Evolutionary conservation across 2,329 filamentous ascomycete genomes (phyloP).

Genomic region (Pseudogymnoascus verrucosus): DNA sequence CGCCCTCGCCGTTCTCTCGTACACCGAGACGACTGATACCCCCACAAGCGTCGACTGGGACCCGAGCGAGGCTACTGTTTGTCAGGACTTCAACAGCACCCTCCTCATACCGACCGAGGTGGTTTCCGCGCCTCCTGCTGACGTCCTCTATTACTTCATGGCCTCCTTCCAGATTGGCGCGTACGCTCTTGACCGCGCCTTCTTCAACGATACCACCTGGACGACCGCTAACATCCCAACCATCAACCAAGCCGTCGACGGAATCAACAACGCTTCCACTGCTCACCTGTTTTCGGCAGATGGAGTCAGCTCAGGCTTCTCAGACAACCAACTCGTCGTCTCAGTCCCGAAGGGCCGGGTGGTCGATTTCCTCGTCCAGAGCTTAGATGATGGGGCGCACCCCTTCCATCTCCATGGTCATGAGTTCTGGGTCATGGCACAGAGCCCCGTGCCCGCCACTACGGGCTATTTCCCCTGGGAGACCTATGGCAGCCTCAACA

Average conservation of each 20-base stretch:
- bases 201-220: constrained; percentile 49
- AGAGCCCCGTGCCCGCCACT: constrained; percentile 47
- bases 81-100: constrained; percentile 31
- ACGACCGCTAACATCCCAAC: constrained; percentile 40
- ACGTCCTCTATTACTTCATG: constrained; percentile 46
- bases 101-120: constrained; percentile 37
- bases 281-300: constrained; percentile 10
- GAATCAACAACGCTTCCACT: constrained; percentile 35
- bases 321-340: constrained; percentile 51
- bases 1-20: constrained; percentile 29
- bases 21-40: constrained; percentile 18
- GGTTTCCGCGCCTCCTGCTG: constrained; percentile 38
- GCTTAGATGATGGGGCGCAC: constrained; percentile 61
- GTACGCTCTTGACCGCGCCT: constrained; percentile 49
- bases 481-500: constrained; percentile 31
- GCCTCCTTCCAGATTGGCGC: constrained; percentile 52
- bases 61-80: constrained; percentile 29
- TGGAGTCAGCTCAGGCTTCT: constrained; percentile 49
- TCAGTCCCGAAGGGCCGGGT: constrained; percentile 40
- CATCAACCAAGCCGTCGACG: constrained; percentile 36
- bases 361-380: constrained; percentile 73
- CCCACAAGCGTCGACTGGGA: constrained; percentile 35
- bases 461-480: constrained; percentile 40
- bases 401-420: constrained; percentile 73
- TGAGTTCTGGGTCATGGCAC: constrained; percentile 51